A percentile compares a stretch with the other conserved stretches of the same genome.
phyloP scores from a whole-genome alignment of 2,329 filamentous ascomycete species.

The Aureobasidium sp. region DNA sequence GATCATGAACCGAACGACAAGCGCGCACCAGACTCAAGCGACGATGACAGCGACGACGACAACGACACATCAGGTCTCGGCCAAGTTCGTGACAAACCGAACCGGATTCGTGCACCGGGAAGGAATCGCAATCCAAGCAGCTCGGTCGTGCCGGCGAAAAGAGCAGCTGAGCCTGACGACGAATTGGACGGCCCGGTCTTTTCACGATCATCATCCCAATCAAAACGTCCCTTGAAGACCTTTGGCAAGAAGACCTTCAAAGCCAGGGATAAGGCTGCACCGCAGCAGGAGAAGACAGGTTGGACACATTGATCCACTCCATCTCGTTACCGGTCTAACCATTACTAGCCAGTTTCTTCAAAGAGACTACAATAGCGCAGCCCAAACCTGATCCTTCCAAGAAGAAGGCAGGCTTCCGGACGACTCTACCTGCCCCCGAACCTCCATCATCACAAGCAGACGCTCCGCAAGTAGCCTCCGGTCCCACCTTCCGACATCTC shows the following conservation, averaged over 20 bases:
- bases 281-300: not conserved
- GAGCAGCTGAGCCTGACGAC: not conserved
- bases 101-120: not conserved
- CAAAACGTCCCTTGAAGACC: not conserved
- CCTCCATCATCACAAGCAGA: not conserved
- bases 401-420: not conserved
- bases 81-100: not conserved
- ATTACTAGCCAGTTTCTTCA: not conserved
- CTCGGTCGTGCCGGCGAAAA: not conserved
- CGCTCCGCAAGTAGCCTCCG: not conserved
- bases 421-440: not conserved
- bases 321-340: not conserved
- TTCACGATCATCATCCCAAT: not conserved
- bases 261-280: not conserved
- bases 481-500: not conserved
- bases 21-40: not conserved
- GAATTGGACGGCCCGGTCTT: not conserved
- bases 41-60: not conserved
- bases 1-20: not conserved
- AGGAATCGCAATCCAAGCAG: not conserved
- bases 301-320: not conserved
- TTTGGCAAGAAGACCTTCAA: not conserved
- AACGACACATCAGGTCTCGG: slow-evolving; percentile 1
- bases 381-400: not conserved
- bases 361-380: not conserved